Conservation (phyloP, 192 early-diverging fungal species). For the Backusella morwellensis region DNA sequence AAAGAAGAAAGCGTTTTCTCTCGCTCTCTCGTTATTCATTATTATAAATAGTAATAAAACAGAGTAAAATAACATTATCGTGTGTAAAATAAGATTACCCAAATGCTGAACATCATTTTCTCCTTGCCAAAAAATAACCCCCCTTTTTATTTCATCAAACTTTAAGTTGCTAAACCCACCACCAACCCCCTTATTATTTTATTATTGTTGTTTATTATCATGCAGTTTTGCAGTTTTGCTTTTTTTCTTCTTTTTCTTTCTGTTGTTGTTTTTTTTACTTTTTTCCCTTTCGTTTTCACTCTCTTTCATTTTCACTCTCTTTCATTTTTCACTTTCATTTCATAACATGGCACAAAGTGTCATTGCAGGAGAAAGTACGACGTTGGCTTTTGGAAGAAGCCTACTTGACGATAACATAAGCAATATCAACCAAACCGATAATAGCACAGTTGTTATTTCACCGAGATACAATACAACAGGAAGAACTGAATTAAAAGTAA, state of each 20-base stretch:
- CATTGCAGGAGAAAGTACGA: slow-evolving; percentile 2
- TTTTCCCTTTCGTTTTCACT: not conserved
- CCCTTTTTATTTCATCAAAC: not conserved
- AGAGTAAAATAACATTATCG: no score
- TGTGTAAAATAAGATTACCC: no score
- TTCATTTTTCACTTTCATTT: not conserved
- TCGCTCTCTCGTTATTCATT: not conserved
- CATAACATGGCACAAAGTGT: slow-evolving; percentile 12
- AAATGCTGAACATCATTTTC: not conserved
- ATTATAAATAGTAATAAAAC: not conserved
- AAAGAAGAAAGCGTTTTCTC: not conserved
- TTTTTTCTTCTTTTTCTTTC: not conserved
- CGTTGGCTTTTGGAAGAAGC: slow-evolving; percentile 14
- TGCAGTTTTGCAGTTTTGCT: not conserved
- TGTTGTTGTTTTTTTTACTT: not conserved
- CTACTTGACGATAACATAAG: slow-evolving; percentile 13
- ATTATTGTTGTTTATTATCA: not conserved
- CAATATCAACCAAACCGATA: slow-evolving; percentile 19
- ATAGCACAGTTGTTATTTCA: slow-evolving; percentile 18
- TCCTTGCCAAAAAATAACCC: not conserved
- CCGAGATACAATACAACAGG: slow-evolving; percentile 21
- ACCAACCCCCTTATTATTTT: not conserved
- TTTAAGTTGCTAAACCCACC: not conserved
- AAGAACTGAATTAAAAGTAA: slow-evolving; percentile 27
- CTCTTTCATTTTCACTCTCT: not conserved